Evolutionary conservation across 2,329 filamentous ascomycete species (phyloP).

Genomic region (Xenosphaeropsis pyriputrescens): DNA sequence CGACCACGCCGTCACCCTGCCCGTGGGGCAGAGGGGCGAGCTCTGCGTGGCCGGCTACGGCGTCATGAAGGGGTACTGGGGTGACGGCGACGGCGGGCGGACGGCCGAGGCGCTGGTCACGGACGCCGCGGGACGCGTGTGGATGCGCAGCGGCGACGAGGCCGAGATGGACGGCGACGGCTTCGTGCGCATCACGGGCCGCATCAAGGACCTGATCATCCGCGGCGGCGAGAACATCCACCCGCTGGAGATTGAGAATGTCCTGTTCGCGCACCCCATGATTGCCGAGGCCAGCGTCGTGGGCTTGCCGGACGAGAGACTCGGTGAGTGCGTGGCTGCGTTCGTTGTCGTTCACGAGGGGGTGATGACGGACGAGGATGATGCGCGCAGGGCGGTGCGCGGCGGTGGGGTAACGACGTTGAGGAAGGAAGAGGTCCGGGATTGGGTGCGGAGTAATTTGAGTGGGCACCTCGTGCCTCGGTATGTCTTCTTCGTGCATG

Average conservation of each 20-base stretch:
- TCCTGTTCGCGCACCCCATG: slow-evolving; percentile 55
- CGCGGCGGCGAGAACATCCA: slow-evolving; percentile 93
- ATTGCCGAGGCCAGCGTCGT: slow-evolving; percentile 71
- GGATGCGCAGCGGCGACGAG: slow-evolving; percentile 93
- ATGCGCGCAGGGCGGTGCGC: slow-evolving; percentile 7
- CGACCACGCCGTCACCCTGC: slow-evolving; percentile 44
- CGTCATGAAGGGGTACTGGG: slow-evolving; percentile 85
- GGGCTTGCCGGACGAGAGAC: slow-evolving; percentile 65
- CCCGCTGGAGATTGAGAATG: slow-evolving; percentile 85
- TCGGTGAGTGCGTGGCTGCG: slow-evolving; percentile 77
- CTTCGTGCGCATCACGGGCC: slow-evolving; percentile 76
- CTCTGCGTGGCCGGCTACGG: slow-evolving; percentile 73
- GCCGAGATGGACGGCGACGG: slow-evolving; percentile 71
- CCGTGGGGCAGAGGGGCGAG: slow-evolving; percentile 58
- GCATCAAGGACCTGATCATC: slow-evolving; percentile 94
- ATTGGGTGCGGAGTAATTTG: slow-evolving; percentile 58
- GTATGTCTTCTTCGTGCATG: slow-evolving; percentile 73
- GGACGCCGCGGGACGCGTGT: slow-evolving; percentile 27
- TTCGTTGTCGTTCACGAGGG: slow-evolving; percentile 50
- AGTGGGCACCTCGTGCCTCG: slow-evolving; percentile 71
- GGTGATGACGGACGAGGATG: slow-evolving; percentile 12
- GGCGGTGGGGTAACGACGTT: slow-evolving; percentile 20
- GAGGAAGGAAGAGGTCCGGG: slow-evolving; percentile 42
- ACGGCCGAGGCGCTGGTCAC: slow-evolving; percentile 50
- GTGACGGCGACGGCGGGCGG: slow-evolving; percentile 41